Conservation (phyloP, 2,329 filamentous ascomycete species). For the Cercospora beticola region DNA sequence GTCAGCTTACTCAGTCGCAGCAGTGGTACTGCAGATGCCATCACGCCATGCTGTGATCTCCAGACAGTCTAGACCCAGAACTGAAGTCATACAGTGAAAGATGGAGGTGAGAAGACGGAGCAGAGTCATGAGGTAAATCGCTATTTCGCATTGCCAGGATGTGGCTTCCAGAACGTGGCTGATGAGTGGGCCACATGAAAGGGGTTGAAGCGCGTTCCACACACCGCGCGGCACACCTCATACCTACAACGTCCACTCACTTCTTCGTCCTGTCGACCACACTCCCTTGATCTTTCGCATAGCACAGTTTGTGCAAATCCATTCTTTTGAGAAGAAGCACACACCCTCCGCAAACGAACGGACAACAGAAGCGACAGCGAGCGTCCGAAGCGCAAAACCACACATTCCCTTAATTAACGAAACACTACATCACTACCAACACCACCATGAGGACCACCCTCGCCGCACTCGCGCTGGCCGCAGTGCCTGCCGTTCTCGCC, state of each 20-base stretch:
- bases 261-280: background rate
- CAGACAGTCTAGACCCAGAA: background rate
- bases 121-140: conserved; percentile 1
- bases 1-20: background rate
- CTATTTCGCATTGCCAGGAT: background rate
- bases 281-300: background rate
- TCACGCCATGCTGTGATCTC: background rate
- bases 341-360: background rate
- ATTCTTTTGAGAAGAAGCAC: conserved; percentile 7
- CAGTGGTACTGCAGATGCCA: background rate
- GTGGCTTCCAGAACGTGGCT: conserved; percentile 1
- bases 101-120: background rate
- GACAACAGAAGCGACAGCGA: conserved; percentile 5
- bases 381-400: background rate
- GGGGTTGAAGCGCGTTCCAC: conserved; percentile 1
- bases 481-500: conserved; percentile 30
- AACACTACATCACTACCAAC: conserved; percentile 3
- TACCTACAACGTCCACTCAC: background rate
- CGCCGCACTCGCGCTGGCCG: conserved; percentile 30
- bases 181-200: background rate
- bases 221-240: conserved; percentile 11
- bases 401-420: background rate
- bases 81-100: background rate
- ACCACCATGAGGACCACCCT: conserved; percentile 32
- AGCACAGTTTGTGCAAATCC: conserved; percentile 15